Evolutionary conservation across 75 land plant species (phyloP), one percentile per base, ranked within the genome.

Genomic region (Pinus taeda): DNA sequence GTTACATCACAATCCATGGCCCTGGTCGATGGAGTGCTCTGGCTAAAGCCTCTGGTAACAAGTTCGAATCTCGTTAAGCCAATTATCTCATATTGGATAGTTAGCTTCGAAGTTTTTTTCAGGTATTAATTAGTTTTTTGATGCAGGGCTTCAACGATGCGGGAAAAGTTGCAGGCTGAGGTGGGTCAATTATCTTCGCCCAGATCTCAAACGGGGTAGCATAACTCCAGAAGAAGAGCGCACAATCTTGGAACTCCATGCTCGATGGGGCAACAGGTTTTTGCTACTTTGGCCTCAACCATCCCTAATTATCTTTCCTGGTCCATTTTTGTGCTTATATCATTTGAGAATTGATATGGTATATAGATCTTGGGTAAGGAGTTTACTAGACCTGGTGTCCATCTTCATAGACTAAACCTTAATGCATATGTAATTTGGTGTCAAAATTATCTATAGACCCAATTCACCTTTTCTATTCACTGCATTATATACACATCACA

Each of bases 81-180:
- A 4, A 39, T 0, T 5, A 39, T 39, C 42, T 39, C 42, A 39
- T 4, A 39, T 39, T 39, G 42, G 7, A 2, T 49, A 2, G 2
- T 11, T 49, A 9, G 11, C 55, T 49, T 49, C 55, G 12, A 49
- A 49, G 55, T 49, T 11, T 2, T 49, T 49, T 49, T 11, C 9
- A 1, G 11, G 3, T 9, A 49, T 49, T 49, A 9, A 49, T 49
- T 49, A 49, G 55, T 49, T 49, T 49, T 49, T 49, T 49, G 55
- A 83, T 74, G 79, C 89, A 8, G 91, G 91, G 15, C 79, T 89
- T 62, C 77, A 56, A 12, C 79, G 91, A 60, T 89, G 90, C 57
- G 91, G 91, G 53, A 89, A 89, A 77, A 89, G 91, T 76, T 89
- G 91, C 79, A 81, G 91, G 8, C 87, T 89, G 49, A 84, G 91